phyloP scores from a whole-genome alignment of 441 rosid genomes.

The Euphorbia schlechtendalii region DNA sequence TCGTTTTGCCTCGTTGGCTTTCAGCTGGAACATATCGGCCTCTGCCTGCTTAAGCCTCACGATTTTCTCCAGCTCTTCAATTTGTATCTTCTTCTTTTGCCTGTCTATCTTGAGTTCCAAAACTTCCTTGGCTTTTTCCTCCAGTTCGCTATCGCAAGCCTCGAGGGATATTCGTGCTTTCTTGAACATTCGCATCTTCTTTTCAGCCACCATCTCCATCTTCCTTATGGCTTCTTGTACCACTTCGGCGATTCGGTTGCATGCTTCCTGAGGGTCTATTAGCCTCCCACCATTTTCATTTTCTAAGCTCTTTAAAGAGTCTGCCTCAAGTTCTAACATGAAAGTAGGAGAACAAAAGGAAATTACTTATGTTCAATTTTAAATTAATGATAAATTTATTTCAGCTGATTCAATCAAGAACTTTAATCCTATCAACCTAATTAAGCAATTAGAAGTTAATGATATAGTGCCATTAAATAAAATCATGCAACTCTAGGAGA shows the following conservation, averaged over 20 bases:
- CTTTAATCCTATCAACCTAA: not conserved
- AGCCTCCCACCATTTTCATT: constrained; percentile 68
- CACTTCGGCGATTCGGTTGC: constrained; percentile 87
- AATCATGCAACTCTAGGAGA: not conserved
- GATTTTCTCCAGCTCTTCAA: constrained; percentile 84
- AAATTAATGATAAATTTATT: too few relatives aligned
- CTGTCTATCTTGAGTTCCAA: constrained; percentile 64
- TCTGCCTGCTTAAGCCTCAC: constrained; percentile 94
- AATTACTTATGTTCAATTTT: not conserved
- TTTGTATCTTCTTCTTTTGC: constrained; percentile 73
- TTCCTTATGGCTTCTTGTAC: constrained; percentile 89
- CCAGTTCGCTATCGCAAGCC: constrained; percentile 78
- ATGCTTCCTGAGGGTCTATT: constrained; percentile 91
- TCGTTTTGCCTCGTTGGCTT: constrained; percentile 85
- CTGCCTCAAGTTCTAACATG: constrained; percentile 61
- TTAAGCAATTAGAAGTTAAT: not conserved
- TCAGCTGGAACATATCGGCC: constrained; percentile 96
- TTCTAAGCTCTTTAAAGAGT: constrained; percentile 75
- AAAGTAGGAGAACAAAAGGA: constrained; percentile 8
- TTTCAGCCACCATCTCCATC: constrained; percentile 95
- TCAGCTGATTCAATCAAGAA: constrained; percentile 1
- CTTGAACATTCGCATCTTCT: constrained; percentile 85
- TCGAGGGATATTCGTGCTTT: constrained; percentile 72
- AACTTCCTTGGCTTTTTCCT: constrained; percentile 85
- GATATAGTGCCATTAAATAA: not conserved